Evolutionary conservation across 805 yeast species (phyloP).

Genomic region (Ogataea paraovalis): DNA sequence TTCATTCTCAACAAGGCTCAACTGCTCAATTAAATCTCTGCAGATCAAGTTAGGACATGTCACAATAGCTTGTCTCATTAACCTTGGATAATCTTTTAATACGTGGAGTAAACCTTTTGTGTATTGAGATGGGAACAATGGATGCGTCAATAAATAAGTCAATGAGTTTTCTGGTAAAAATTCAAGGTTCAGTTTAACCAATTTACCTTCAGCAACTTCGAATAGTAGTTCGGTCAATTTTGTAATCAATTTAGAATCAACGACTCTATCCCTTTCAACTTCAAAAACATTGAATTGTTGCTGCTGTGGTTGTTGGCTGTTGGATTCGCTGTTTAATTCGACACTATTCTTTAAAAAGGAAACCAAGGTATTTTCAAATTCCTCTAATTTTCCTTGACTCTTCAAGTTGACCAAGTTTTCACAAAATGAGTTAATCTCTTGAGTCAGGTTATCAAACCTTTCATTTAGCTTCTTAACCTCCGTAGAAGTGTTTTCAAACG

Average conservation of each 20-base stretch:
- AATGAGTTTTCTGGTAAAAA: constrained; percentile 56
- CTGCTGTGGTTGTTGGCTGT: constrained; percentile 15
- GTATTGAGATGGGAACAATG: constrained; percentile 66
- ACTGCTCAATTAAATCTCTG: constrained; percentile 57
- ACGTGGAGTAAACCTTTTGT: constrained; percentile 51
- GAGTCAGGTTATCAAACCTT: constrained; percentile 15
- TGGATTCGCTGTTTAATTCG: constrained; percentile 11
- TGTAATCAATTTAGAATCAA: constrained; percentile 54
- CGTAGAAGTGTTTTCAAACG: constrained; percentile 16
- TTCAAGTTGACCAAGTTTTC: constrained; percentile 23
- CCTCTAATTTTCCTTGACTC: constrained; percentile 23
- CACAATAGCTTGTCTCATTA: constrained; percentile 77
- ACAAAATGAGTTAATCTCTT: constrained; percentile 28
- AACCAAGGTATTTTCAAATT: constrained; percentile 28
- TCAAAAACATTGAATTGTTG: constrained; percentile 47
- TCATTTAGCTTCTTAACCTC: constrained; percentile 24
- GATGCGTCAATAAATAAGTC: constrained; percentile 80
- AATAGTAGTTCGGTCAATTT: constrained; percentile 35
- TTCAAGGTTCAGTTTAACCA: constrained; percentile 21
- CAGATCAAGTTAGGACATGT: constrained; percentile 70
- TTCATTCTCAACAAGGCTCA: constrained; percentile 51
- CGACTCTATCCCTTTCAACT: constrained; percentile 60
- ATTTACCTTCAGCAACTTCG: constrained; percentile 22
- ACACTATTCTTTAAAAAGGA: constrained; percentile 28
- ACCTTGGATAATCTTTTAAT: constrained; percentile 50